These are phyloP conservation scores for Sideroxylon spinosum DNA, from an alignment of 179 eudicot species.

Conservation along the genomic window DNA sequence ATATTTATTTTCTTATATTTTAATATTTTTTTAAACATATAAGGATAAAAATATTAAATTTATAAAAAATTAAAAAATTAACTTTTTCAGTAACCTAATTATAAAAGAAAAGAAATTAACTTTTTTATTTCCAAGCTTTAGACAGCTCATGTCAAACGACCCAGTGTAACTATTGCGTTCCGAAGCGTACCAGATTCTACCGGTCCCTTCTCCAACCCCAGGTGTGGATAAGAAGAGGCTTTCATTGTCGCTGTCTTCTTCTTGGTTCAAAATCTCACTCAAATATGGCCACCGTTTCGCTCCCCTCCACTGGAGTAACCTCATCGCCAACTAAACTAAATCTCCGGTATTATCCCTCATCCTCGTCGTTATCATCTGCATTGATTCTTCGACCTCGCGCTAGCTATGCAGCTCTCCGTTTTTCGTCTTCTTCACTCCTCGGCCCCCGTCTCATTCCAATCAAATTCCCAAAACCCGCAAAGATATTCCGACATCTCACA, in stretches of 20 bases:
- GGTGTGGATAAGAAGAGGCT: slow-evolving; percentile 12
- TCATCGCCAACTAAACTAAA: not conserved
- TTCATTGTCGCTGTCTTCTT: not conserved
- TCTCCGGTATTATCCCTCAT: not conserved
- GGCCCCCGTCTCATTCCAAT: not conserved
- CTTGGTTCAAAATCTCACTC: not conserved
- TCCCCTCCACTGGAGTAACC: slow-evolving; percentile 8
- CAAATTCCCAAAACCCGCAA: slow-evolving; percentile 12
- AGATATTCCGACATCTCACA: not conserved
- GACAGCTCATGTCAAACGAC: too few species aligned
- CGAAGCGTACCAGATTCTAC: not conserved
- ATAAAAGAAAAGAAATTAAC: too few species aligned
- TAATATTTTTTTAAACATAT: too few species aligned
- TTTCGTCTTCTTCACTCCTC: slow-evolving; percentile 19
- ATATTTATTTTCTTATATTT: too few species aligned
- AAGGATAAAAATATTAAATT: too few species aligned
- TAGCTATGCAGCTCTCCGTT: not conserved
- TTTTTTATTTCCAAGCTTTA: too few species aligned
- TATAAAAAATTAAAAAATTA: too few species aligned
- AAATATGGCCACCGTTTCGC: slow-evolving; percentile 15
- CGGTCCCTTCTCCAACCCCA: not conserved
- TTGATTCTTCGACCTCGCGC: slow-evolving; percentile 12
- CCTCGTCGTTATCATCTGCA: not conserved
- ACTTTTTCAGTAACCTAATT: too few species aligned
- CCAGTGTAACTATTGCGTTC: too few species aligned